Evolutionary conservation across 1,284 basidiomycete species (phyloP), one percentile per base, ranked within the genome.

Genomic region (Pisolithus thermaeus): DNA sequence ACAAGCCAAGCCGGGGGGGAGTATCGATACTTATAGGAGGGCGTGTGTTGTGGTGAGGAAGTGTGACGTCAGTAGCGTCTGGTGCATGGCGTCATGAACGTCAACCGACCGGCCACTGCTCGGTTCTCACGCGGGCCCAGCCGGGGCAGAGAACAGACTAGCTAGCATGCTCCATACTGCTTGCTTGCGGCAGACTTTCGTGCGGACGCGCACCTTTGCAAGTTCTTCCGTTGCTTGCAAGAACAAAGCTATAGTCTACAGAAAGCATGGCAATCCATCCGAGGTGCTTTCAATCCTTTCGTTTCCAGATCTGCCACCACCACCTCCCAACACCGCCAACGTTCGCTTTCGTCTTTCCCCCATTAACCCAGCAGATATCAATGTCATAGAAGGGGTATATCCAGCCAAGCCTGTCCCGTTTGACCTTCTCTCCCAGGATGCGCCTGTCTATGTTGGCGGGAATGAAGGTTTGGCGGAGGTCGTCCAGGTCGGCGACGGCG

Each of bases 321-420:
- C 86, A 2, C 60, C 73, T 12, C 71, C 78, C 8, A 70, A 74
- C 46, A 77, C 83, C 5, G 67, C 85, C 37, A 86, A 87, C 60
- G 64, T 92, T 59, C 76, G 75, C 56, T 83, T 86, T 62, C 68
- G 84, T n/a, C 75, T 90, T n/a, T 77, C 86, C 2, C 87, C 90
- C 4, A 79, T 92, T 51, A 92, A 92, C 62, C 89, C 89, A 2
- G 80, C 88, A 8, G 90, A 92, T 57, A 67, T 88, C 58, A 92
- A 92, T 56, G 86, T 89, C 42, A 76, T 92, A 40, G 84, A 92
- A 66, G 91, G 91, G 9, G 79, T 87, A 16, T 92, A 92, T 62
- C 90, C 90, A 0, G 67, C 77, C 12, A 83, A 81, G 57, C 86
- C 89, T 0, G 61, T 59, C 1, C 69, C 72, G 22, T 64, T 71